These are phyloP conservation scores for Geotrichum phurueaensis DNA, from an alignment of 1,139 yeast species.

Conservation along the genomic window DNA sequence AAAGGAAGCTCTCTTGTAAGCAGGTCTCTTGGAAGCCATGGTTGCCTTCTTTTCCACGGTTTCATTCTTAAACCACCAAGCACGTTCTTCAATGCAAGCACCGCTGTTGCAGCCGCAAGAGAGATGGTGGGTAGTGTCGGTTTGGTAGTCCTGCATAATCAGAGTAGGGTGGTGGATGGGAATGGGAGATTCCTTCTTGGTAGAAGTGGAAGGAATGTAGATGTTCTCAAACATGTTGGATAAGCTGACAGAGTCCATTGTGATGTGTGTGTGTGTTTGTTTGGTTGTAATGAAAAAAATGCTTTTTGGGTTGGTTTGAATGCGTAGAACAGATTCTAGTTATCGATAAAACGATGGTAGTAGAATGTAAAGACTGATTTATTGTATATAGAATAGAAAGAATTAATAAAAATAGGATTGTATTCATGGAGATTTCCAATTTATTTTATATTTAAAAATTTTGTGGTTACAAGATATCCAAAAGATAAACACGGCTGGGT, in stretches of 20 bases:
- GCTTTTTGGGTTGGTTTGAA: not conserved
- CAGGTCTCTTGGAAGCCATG: not conserved
- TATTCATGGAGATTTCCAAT: not conserved
- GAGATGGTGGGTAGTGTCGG: slow-evolving; percentile 43
- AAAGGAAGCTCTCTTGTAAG: not conserved
- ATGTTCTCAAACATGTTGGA: slow-evolving; percentile 39
- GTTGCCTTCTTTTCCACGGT: not conserved
- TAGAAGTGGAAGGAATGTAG: slow-evolving; percentile 39
- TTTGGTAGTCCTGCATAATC: slow-evolving; percentile 34
- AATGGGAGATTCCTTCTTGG: slow-evolving; percentile 25
- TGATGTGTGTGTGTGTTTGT: slow-evolving; percentile 15
- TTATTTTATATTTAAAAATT: not conserved
- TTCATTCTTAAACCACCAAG: slow-evolving; percentile 39
- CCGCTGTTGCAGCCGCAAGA: slow-evolving; percentile 47
- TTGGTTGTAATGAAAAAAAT: not conserved
- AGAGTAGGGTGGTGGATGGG: slow-evolving; percentile 16
- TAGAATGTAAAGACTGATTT: not conserved
- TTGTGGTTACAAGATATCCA: not conserved
- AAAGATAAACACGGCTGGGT: not conserved
- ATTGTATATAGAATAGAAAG: not conserved
- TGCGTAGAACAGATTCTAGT: not conserved
- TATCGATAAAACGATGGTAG: not conserved
- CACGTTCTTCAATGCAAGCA: slow-evolving; percentile 43
- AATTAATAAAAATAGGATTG: not conserved
- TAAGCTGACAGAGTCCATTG: slow-evolving; percentile 42